These are phyloP conservation scores for Corchorus capsularis DNA, from an alignment of 345 rosid species.

Conservation along the genomic window DNA sequence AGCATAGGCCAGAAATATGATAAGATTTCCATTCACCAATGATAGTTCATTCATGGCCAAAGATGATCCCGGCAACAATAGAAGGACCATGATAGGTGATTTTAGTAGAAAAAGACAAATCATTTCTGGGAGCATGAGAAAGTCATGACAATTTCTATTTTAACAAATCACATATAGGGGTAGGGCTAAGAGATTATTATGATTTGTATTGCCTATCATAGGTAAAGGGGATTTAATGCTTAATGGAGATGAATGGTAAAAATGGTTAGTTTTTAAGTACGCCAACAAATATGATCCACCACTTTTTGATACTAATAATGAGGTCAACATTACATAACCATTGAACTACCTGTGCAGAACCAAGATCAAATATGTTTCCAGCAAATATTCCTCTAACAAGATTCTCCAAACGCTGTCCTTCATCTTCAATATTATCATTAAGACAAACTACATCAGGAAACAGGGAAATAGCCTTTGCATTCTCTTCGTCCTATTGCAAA, in stretches of 20 bases:
- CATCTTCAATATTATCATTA: conserved; percentile 77
- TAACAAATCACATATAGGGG: neutral
- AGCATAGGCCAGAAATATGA: neutral
- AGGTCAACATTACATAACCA: conserved; percentile 16
- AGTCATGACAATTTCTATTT: neutral
- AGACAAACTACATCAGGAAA: conserved; percentile 72
- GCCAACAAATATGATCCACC: neutral
- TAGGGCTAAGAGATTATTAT: neutral
- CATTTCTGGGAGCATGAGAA: neutral
- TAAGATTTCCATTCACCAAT: conserved; percentile 10
- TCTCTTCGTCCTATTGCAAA: conserved; percentile 83
- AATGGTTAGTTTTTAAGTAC: neutral
- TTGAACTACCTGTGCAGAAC: conserved; percentile 82
- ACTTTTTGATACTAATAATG: neutral
- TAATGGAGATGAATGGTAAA: conserved; percentile 2
- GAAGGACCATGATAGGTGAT: neutral
- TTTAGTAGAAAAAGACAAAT: neutral
- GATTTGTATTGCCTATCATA: neutral
- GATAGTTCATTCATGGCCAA: conserved; percentile 7
- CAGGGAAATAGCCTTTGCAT: conserved; percentile 91
- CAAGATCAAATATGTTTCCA: conserved; percentile 96
- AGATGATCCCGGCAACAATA: conserved; percentile 9
- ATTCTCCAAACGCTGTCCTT: conserved; percentile 62
- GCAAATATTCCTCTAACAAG: conserved; percentile 89
- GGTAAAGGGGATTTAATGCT: neutral